Base-by-base conservation (phyloP, 805 yeast genomes). In the Yarrowia hollandica region DNA sequence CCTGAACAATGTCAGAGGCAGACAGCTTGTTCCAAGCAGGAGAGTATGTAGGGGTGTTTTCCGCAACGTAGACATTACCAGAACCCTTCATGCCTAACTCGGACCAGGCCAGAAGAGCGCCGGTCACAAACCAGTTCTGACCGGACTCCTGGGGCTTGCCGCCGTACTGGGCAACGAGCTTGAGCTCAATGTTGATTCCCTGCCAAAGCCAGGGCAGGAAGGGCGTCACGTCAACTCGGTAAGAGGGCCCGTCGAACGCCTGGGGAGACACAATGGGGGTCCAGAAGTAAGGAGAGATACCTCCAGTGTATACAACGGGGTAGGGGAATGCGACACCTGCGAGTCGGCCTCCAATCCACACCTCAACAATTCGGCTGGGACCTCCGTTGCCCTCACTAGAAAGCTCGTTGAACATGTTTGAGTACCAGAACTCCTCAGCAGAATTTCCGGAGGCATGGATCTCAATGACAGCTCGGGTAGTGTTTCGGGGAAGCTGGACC, bases 341-440 rank as follows among this genome's bases (percentile, higher is more conserved):
- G 54, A 85, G 77, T 22, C 75, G 64, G 26, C 80, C 88, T 64
- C 84, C 78, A 44, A 85, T 72, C 63, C 75, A 84, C 4, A 87
- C 82, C 64, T 85, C 82, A 14, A 88, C 75, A 22, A 82, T 74
- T 60, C 96, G 78, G 48, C 83, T 75, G 0, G 96, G 91, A 0
- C 94, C 94, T 68, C 80, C 84, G 14, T 83, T 82, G 61, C 81
- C 83, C 34, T 80, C 46, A 10, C 55, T 39, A 22, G 55, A 8
- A 21, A 48, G 39, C 55, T 48, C 55, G 30, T 31, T 33, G 39
- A 48, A 48, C 15, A 74, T 67, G 63, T 87, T 85, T 2, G 83
- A 71, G 70, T 84, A 90, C 95, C 95, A 89, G 66, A 87, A 86
- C 69, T 90, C 96, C 71, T 89, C 96, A 31, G 79, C 82, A 2